Conservation (phyloP, 1,139 yeast species). For the Yamadazyma triangularis region DNA sequence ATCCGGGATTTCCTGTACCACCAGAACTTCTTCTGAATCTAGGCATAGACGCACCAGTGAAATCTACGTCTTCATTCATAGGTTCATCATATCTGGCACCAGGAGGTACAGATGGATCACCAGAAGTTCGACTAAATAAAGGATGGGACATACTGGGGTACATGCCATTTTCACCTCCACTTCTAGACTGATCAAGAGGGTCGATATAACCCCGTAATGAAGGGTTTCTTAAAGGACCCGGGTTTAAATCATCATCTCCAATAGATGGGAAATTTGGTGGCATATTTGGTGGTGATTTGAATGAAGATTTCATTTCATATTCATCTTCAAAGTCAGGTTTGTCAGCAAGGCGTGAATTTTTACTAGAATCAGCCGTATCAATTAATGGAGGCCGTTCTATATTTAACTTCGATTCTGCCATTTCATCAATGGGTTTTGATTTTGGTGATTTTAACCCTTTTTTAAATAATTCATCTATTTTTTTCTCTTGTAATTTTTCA, state of each 20-base stretch:
- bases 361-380: slow-evolving; percentile 9
- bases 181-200: slow-evolving; percentile 11
- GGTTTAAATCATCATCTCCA: slow-evolving; percentile 51
- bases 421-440: no score
- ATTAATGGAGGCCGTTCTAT: slow-evolving; percentile 2
- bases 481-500: slow-evolving; percentile 3
- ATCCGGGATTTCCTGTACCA: slow-evolving; percentile 9
- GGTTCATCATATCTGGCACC: slow-evolving; percentile 60
- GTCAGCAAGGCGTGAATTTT: slow-evolving; percentile 16
- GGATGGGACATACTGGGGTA: slow-evolving; percentile 50
- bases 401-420: background rate
- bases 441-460: slow-evolving; percentile 4
- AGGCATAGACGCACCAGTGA: slow-evolving; percentile 48
- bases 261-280: slow-evolving; percentile 22
- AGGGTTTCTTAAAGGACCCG: slow-evolving; percentile 41
- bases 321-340: slow-evolving; percentile 61
- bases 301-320: slow-evolving; percentile 30
- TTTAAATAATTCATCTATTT: slow-evolving; percentile 7
- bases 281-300: slow-evolving; percentile 7
- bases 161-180: slow-evolving; percentile 45
- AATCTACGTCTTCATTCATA: slow-evolving; percentile 34
- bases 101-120: slow-evolving; percentile 31
- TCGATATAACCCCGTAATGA: slow-evolving; percentile 27
- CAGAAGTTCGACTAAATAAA: slow-evolving; percentile 26
- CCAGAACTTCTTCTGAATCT: slow-evolving; percentile 25